Percentiles rank a stretch among this genome's conserved stretches.
phyloP scores from a whole-genome alignment of 805 yeast species.

The Clavispora santaluciae region DNA sequence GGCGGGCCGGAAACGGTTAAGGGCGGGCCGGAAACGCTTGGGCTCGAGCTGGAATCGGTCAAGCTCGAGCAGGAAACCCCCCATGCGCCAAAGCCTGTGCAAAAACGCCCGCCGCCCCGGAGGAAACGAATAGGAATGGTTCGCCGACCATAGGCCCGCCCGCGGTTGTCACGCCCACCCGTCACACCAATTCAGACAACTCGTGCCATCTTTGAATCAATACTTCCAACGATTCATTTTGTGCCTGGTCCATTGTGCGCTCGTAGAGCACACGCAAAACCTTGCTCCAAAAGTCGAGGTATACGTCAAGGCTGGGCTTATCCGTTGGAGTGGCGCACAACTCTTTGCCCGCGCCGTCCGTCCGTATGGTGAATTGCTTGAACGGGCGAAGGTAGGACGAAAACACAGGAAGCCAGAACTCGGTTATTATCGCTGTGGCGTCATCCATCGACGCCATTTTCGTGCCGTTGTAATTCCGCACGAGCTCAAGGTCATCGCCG shows the following conservation, averaged over 20 bases:
- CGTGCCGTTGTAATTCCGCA: conserved; percentile 42
- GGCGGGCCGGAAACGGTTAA: too few relatives aligned
- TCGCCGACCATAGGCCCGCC: conserved; percentile 5
- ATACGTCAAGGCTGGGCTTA: conserved; percentile 25
- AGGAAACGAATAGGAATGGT: conserved; percentile 9
- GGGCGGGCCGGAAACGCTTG: too few relatives aligned
- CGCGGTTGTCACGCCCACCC: too few relatives aligned
- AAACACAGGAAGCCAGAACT: conserved; percentile 48
- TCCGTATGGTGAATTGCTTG: conserved; percentile 14
- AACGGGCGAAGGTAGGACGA: conserved; percentile 37
- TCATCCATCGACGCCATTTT: conserved; percentile 33
- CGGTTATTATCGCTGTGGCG: conserved; percentile 37
- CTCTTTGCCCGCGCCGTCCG: conserved; percentile 13
- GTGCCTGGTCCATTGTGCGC: conserved; percentile 2
- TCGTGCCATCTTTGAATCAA: conserved; percentile 14
- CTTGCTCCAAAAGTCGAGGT: conserved; percentile 50
- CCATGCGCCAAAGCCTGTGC: too few relatives aligned
- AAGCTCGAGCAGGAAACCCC: too few relatives aligned
- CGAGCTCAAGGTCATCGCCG: conserved; percentile 50
- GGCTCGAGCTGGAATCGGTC: too few relatives aligned
- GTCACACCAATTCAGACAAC: background rate
- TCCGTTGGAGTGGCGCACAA: conserved; percentile 1
- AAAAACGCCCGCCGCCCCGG: conserved; percentile 2
- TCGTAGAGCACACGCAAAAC: conserved; percentile 26
- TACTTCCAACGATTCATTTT: conserved; percentile 17